Evolutionary conservation across 2,329 filamentous ascomycete genomes (phyloP), one percentile per base, ranked within the genome.

Genomic region (Nemania sp.): DNA sequence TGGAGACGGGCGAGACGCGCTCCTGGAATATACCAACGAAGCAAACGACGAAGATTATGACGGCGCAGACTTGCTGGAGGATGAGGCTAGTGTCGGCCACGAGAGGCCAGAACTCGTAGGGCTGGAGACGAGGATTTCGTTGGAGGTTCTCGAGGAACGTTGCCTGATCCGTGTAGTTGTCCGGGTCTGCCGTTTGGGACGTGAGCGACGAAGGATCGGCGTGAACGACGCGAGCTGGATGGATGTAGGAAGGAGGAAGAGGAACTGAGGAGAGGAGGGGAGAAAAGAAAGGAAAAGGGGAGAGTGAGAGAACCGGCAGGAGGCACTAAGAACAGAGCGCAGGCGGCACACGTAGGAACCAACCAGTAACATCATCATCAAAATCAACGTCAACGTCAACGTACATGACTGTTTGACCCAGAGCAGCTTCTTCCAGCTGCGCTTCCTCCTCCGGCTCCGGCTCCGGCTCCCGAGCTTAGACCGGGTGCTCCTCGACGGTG

Each of bases 71-170:
- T 71, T 99, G 94, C 72, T 99, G 94, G 15, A 97, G 89, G 62
- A 99, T 97, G 54, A 97, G 91, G 3, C 93, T 97, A 12, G 90
- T 93, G 71, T 97, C 93, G 52, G 91, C 90, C 45, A 97, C 91
- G 28, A 99, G 80, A 7, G 92, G 91, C 93, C 94, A 99, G 73
- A 99, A 99, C 68, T 97, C 92, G 72, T 99, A 99, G 0, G 93
- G 93, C 62, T 94, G 88, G 47, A 97, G 82, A 34, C 92, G 86
- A 4, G 93, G 93, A 70, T 99, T 99, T 42, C 92, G 85, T 72
- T 99, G 93, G 15, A 99, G 83, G 65, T 96, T 91, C 68, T 97
- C 93, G 62, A 99, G 86, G 66, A 99, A 99, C 1, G 94, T 97
- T 56, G 90, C 90, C 69, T 94, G 91, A 70, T 99, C 94, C 34